Percentiles rank a stretch among this genome's conserved stretches.
Conservation (phyloP, 2,329 filamentous ascomycete genomes). For the Hymenoscyphus fraxineus region DNA sequence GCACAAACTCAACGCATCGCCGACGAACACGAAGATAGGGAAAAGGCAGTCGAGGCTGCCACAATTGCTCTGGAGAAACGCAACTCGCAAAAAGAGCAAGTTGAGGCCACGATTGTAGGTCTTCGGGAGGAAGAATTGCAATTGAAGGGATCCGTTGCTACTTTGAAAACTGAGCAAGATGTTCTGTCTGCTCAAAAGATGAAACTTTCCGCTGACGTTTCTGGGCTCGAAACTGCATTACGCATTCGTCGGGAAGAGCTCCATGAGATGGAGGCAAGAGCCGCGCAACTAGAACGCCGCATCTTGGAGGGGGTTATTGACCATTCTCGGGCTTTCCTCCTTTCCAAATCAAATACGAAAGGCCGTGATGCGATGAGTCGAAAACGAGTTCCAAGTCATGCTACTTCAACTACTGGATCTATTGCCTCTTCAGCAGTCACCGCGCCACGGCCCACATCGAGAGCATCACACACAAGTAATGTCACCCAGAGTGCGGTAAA, state of each 20-base stretch:
- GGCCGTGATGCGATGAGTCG: conserved; percentile 47
- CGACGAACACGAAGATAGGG: conserved; percentile 74
- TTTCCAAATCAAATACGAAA: conserved; percentile 54
- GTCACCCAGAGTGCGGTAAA: conserved; percentile 45
- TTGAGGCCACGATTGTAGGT: conserved; percentile 48
- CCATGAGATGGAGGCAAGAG: conserved; percentile 82
- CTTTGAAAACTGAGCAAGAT: conserved; percentile 60
- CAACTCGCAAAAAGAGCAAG: conserved; percentile 60
- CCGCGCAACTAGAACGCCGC: conserved; percentile 82
- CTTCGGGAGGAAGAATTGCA: conserved; percentile 59
- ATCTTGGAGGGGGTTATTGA: conserved; percentile 96
- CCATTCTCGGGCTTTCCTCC: conserved; percentile 86
- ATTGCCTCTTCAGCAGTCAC: conserved; percentile 25
- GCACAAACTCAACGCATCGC: conserved; percentile 70
- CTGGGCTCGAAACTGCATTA: conserved; percentile 85
- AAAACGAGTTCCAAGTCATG: conserved; percentile 47
- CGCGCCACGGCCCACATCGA: conserved; percentile 23
- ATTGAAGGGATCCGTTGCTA: conserved; percentile 52
- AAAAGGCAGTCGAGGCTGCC: conserved; percentile 76
- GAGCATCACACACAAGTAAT: conserved; percentile 28
- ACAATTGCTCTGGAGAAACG: conserved; percentile 76
- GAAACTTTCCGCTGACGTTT: conserved; percentile 78
- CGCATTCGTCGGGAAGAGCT: conserved; percentile 87
- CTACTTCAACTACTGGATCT: conserved; percentile 39
- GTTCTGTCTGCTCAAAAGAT: conserved; percentile 73